A percentile compares a stretch with the other conserved stretches of the same genome.
phyloP scores from a whole-genome alignment of 116 monocot species.

The Cymodocea nodosa region DNA sequence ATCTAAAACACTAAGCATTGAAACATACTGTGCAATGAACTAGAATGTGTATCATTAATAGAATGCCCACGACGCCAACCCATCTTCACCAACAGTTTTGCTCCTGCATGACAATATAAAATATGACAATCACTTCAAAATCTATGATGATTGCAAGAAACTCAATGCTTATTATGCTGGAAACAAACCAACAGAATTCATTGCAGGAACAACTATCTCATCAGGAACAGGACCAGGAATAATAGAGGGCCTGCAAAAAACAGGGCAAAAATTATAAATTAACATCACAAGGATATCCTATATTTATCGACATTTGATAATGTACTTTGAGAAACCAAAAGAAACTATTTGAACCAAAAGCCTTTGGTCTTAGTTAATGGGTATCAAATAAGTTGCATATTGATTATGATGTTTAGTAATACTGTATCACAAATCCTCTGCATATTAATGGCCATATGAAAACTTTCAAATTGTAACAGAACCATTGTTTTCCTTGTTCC shows the following conservation, averaged over 20 bases:
- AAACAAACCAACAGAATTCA: conserved; percentile 72
- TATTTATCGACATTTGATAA: too few species aligned
- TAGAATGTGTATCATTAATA: conserved; percentile 51
- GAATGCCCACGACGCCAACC: conserved; percentile 93
- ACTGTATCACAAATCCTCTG: too few species aligned
- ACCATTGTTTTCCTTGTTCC: too few species aligned
- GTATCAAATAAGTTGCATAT: neutral
- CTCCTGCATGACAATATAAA: conserved; percentile 25
- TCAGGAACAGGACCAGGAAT: conserved; percentile 96
- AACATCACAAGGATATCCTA: too few species aligned
- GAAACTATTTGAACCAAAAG: too few species aligned
- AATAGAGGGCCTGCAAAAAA: conserved; percentile 69
- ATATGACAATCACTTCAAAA: neutral
- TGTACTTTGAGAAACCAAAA: too few species aligned
- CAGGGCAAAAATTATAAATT: too few species aligned
- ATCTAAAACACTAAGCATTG: neutral
- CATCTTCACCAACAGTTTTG: conserved; percentile 80
- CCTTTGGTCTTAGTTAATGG: neutral
- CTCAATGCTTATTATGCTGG: neutral
- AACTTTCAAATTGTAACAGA: too few species aligned
- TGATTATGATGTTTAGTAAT: neutral
- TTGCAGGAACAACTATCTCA: conserved; percentile 75
- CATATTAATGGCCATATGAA: too few species aligned
- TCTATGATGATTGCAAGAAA: neutral
- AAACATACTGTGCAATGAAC: conserved; percentile 62